Base-by-base conservation (phyloP, 2,329 filamentous ascomycete species). In the Tricladium varicosporioides region DNA sequence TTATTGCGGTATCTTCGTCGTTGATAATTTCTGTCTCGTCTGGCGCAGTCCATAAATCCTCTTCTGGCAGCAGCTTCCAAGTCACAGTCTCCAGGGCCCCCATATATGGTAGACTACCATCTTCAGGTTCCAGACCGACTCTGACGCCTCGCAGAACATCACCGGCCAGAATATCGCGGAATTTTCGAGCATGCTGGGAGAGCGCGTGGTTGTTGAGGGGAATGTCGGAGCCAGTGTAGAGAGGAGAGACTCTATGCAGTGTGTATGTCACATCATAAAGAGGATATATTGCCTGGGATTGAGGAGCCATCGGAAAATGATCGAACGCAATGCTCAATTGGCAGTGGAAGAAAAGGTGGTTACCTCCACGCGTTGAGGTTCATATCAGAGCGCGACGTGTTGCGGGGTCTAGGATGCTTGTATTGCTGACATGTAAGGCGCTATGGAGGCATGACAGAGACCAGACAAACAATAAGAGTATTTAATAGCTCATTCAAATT, bases 141-240 rank as follows among this genome's bases (percentile, higher is more conserved):
- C 75, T 69, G 4, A 78, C 75, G 5, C 76, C 76, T 51, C 76
- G 74, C 51, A 78, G 67, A 47, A 68, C 73, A 62, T 79, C 76
- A 56, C 75, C 75, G 47, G 72, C 73, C 14, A 79, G 67, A 54
- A 77, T 71, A 52, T 78, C 75, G 45, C 69, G 70, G 19, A 79
- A 69, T 7, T 71, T 71, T 42, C 68, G 71, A 19, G 75, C 73
- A 60, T 78, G 72, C 16, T 69, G 63, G 8, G 64, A 63, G 2
- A 78, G 69, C 43, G 62, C 59, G 3, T 59, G 56, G n/a, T 70
- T 67, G 53, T 67, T 54, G 45, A 77, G 68, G 5, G 74, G 67
- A 0, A 65, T 27, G 2, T 60, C 43, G 16, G 62, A 60, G 58
- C 72, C 72, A 49, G 73, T 71, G 64, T 77, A 74, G 14, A 79